Evolutionary conservation across 352 stramenopile genomes (phyloP).

Genomic region (Phytophthora tubulina): DNA sequence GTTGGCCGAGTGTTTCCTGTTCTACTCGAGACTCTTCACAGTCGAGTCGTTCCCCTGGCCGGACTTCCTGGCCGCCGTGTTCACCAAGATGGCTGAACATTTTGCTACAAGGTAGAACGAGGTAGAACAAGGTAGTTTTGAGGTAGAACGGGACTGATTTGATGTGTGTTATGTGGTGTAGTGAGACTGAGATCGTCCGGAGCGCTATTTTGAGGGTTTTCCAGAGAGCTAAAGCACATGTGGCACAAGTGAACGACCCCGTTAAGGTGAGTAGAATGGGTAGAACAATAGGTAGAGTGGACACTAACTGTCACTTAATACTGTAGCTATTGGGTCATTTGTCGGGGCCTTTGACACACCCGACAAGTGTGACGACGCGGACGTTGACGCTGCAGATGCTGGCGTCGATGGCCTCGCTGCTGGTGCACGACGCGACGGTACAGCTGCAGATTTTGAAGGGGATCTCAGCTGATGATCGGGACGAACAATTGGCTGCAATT

Average conservation of each 20-base stretch:
- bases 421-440: conserved; percentile 35
- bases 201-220: conserved; percentile 59
- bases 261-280: conserved; percentile 45
- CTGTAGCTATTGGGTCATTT: conserved; percentile 42
- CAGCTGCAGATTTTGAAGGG: conserved; percentile 38
- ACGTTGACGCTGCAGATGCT: conserved; percentile 51
- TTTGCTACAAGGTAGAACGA: conserved; percentile 51
- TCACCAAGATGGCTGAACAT: conserved; percentile 64
- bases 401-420: conserved; percentile 55
- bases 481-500: conserved; percentile 46
- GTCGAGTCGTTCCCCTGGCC: conserved; percentile 69
- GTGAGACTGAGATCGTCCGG: conserved; percentile 47
- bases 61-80: conserved; percentile 66
- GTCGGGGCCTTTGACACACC: conserved; percentile 22
- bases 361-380: conserved; percentile 18
- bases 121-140: conserved; percentile 7
- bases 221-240: conserved; percentile 44
- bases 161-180: conserved; percentile 18
- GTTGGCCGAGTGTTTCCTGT: conserved; percentile 60
- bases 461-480: conserved; percentile 26
- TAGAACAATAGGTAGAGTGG: conserved; percentile 11
- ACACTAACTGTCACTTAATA: conserved; percentile 8
- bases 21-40: conserved; percentile 64
- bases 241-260: conserved; percentile 60
- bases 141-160: conserved; percentile 12